A percentile compares a stretch with the other conserved stretches of the same genome.
phyloP scores from a whole-genome alignment of 2,329 filamentous ascomycete species.

The Trichoderma polysporum region DNA sequence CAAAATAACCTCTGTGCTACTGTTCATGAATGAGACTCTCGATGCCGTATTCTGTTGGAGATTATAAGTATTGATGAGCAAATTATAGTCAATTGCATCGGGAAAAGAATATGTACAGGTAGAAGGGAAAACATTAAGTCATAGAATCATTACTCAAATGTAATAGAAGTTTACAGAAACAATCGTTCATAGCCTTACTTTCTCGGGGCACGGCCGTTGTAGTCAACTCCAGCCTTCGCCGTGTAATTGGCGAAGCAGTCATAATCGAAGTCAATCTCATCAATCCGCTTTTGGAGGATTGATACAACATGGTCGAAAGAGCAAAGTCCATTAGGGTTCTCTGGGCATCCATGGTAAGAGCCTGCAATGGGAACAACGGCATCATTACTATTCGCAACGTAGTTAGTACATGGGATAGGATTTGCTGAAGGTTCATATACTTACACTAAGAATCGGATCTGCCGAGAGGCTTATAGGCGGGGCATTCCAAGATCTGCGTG shows the following conservation, averaged over 20 bases:
- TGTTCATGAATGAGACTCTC: background rate
- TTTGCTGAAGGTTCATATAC: background rate
- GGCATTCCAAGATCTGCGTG: background rate
- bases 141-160: background rate
- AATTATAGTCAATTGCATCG: background rate
- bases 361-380: background rate
- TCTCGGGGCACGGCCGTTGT: background rate
- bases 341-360: background rate
- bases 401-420: background rate
- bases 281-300: background rate
- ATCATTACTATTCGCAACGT: background rate
- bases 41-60: background rate
- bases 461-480: background rate
- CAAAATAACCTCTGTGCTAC: background rate
- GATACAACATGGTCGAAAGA: background rate
- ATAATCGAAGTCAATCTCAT: background rate
- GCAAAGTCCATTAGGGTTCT: background rate
- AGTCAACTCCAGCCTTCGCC: background rate
- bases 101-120: background rate
- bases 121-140: background rate
- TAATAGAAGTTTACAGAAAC: background rate
- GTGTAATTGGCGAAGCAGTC: background rate
- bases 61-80: background rate
- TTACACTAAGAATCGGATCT: background rate
- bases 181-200: background rate